phyloP scores from a whole-genome alignment of 1,284 basidiomycete genomes.

The Cutaneotrichosporon sp. region DNA sequence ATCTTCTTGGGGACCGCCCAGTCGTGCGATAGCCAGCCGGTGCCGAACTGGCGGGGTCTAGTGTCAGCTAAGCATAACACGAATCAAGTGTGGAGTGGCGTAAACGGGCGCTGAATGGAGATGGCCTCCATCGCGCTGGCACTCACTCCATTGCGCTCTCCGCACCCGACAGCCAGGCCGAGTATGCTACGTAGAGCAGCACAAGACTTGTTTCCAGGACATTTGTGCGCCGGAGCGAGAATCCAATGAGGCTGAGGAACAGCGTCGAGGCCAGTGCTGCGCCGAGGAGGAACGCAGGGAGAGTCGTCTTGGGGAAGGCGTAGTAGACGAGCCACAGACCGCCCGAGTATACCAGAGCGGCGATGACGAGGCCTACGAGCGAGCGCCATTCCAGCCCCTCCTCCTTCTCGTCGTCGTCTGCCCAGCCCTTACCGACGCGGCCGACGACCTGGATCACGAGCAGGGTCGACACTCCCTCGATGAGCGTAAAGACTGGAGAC shows the following conservation, averaged over 20 bases:
- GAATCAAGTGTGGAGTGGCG: too few species aligned
- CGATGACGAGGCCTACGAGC: constrained; percentile 42
- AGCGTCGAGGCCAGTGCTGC: constrained; percentile 49
- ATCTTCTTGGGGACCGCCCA: constrained; percentile 18
- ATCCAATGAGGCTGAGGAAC: constrained; percentile 86
- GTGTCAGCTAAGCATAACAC: background rate
- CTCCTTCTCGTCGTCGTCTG: constrained; percentile 47
- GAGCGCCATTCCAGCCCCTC: constrained; percentile 48
- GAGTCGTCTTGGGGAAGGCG: constrained; percentile 31
- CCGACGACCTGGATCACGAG: constrained; percentile 48
- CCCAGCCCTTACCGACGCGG: constrained; percentile 47
- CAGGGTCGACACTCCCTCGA: constrained; percentile 46
- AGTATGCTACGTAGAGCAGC: constrained; percentile 69
- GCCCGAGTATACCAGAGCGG: constrained; percentile 44
- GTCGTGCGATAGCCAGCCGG: constrained; percentile 35
- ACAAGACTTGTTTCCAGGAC: constrained; percentile 86
- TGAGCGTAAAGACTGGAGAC: constrained; percentile 46
- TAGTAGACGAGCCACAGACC: constrained; percentile 38
- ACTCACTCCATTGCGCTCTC: constrained; percentile 47
- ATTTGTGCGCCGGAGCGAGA: constrained; percentile 79
- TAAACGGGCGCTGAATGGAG: too few species aligned
- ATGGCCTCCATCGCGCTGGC: background rate
- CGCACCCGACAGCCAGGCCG: constrained; percentile 46
- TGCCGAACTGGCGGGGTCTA: constrained; percentile 42
- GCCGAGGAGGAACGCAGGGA: constrained; percentile 47